Evolutionary conservation across 768 basidiomycete genomes (phyloP), one percentile per base, ranked within the genome.

Genomic region (Suillus subaureus): DNA sequence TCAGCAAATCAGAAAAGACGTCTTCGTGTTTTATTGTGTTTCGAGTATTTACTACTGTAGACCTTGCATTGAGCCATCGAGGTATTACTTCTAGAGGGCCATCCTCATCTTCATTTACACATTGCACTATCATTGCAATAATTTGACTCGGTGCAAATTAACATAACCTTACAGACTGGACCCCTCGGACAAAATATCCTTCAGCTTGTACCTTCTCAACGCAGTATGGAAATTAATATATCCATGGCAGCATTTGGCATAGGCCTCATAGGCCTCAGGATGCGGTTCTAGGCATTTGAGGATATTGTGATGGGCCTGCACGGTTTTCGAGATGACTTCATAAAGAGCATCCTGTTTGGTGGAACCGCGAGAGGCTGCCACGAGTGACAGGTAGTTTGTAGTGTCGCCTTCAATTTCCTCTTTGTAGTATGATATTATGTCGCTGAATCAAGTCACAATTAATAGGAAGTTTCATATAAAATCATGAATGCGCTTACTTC

Each of bases 351-450:
- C 74, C 56, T 74, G 54, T 62, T n/a, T 81, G 5, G 74, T 67
- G 8, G 63, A 56, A 3, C 68, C 64, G 3, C 68, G 64, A 33
- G 66, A 70, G 13, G 67, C 65, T 0, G 80, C 80, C 0, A 76
- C 63, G 18, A 72, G 66, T 0, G 81, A 80, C 40, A 81, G 68
- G 33, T 72, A 77, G 64, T 81, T 82, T 42, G 74, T 72, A 6
- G 66, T 64, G 61, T 82, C 82, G 3, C 74, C 76, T 0, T 62
- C 72, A 2, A 72, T 62, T 61, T 82, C 81, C 72, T 83, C 82
- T 64, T 82, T 76, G 64, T 82, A 79, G 62, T 82, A 82, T 0
- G 77, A 81, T 2, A 81, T 67, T 35, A 82, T 68, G 42, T 83
- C 81, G 64, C 81, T 42, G 18, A 16, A 49, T 1, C 23, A 12